Evolutionary conservation across 1,139 yeast species (phyloP).

Genomic region (Yamadazyma buinensis): DNA sequence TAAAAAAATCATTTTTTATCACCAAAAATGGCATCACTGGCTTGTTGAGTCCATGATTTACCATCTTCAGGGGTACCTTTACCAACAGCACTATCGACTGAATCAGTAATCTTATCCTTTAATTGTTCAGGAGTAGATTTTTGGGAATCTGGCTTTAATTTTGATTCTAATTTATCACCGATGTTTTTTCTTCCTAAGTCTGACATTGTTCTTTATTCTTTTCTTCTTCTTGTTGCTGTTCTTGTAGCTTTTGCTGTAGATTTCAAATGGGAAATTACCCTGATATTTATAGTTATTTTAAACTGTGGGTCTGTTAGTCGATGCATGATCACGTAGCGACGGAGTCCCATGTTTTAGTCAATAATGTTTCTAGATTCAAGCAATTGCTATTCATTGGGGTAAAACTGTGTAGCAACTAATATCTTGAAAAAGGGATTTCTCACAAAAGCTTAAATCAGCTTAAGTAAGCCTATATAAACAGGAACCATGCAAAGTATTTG

Average conservation of each 20-base stretch:
- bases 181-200: constrained; percentile 45
- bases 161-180: constrained; percentile 35
- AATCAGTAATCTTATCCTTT: constrained; percentile 34
- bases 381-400: too few relatives aligned
- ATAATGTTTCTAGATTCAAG: too few relatives aligned
- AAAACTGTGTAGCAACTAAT: too few relatives aligned
- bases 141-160: constrained; percentile 41
- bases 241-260: too few relatives aligned
- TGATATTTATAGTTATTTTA: not conserved
- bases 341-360: not conserved
- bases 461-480: constrained; percentile 4
- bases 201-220: too few relatives aligned
- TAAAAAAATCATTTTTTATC: too few relatives aligned
- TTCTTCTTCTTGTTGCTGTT: too few relatives aligned
- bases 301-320: constrained; percentile 1
- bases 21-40: constrained; percentile 38
- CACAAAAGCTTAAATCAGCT: not conserved
- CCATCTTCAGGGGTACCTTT: constrained; percentile 28
- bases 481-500: constrained; percentile 58
- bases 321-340: constrained; percentile 1
- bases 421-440: not conserved
- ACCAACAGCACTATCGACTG: constrained; percentile 34
- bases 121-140: constrained; percentile 36
- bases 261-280: too few relatives aligned
- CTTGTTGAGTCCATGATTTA: constrained; percentile 40